phyloP scores from a whole-genome alignment of 2,329 filamentous ascomycete species.

The Cladosporium oxysporum region DNA sequence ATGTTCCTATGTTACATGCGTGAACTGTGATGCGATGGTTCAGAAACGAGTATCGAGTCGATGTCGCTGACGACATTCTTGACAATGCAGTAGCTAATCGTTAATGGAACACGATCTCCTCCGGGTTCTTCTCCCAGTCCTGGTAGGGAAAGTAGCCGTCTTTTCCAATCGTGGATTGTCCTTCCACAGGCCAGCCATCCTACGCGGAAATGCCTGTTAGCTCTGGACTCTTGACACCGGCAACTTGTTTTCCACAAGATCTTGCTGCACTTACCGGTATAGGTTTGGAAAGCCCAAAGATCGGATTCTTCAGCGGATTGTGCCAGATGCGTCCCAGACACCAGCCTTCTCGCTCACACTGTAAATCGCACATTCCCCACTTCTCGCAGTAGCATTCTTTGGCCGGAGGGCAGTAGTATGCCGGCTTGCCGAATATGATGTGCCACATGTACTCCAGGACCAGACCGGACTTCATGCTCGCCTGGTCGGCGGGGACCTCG shows the following conservation, averaged over 20 bases:
- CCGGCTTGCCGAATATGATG: constrained; percentile 44
- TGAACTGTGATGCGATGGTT: no score
- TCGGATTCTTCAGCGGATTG: neutral
- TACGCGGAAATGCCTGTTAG: neutral
- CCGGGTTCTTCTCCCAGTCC: neutral
- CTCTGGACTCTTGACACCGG: neutral
- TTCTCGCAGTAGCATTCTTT: constrained; percentile 31
- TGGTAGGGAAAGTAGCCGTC: neutral
- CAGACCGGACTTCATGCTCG: constrained; percentile 42
- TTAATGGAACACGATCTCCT: neutral
- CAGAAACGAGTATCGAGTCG: no score
- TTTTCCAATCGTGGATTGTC: neutral
- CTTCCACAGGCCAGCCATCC: neutral
- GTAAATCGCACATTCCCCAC: constrained; percentile 17
- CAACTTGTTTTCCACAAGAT: neutral
- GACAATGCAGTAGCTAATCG: neutral
- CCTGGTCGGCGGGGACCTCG: neutral
- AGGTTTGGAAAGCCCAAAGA: neutral
- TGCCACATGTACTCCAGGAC: constrained; percentile 64
- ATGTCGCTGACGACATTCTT: neutral
- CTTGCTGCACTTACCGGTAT: neutral
- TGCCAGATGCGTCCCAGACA: neutral
- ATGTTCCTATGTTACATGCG: no score
- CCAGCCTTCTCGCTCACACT: constrained; percentile 14
- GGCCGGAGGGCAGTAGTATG: constrained; percentile 33